Base-by-base conservation (phyloP, 495 filamentous ascomycete genomes). In the Aspergillus homomorphus region DNA sequence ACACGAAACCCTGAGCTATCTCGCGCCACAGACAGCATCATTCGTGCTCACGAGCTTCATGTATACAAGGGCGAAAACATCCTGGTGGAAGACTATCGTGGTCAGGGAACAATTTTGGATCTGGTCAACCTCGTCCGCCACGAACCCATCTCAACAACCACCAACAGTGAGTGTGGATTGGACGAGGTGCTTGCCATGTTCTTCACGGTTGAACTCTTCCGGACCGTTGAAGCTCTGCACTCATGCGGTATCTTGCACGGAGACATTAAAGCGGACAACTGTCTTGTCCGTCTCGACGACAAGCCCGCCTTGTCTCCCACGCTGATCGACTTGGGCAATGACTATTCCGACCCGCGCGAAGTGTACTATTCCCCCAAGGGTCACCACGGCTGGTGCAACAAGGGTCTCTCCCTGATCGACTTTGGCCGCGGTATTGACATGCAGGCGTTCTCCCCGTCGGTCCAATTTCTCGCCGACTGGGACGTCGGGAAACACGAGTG, bases 391-490 rank as follows among this genome's bases (percentile, higher is more conserved):
- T 98, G 94, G 94, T 73, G 77, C 4, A 74, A 75, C 42, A 91
- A 95, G 63, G 94, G 94, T 19, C 67, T 98, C 4, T 78, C 82
- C 9, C 80, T 98, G 1, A 97, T 98, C 66, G 94, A 98, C 73
- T 98, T 98, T 66, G 94, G 94, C 7, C 86, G 95, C 2, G 89
- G 85, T 23, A 95, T 98, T 73, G 94, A 98, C 75, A 92, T 96
- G 91, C 82, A 82, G 53, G 85, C 82, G 4, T 98, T 98, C 77
- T 64, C 67, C 1, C 81, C 85, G 0, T 81, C 83, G 56, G 91
- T 95, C 18, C 86, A 89, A 62, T 98, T 98, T 75, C 81, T 96
- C 43, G 95, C 93, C 1, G 93, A 98, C 70, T 98, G 95, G 94
- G 86, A 92, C 71, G 89, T 89, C 2, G 80, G 82, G 19, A 79